Base-by-base conservation (phyloP, 306 rosid genomes). In the Lathyrus tuberosus region DNA sequence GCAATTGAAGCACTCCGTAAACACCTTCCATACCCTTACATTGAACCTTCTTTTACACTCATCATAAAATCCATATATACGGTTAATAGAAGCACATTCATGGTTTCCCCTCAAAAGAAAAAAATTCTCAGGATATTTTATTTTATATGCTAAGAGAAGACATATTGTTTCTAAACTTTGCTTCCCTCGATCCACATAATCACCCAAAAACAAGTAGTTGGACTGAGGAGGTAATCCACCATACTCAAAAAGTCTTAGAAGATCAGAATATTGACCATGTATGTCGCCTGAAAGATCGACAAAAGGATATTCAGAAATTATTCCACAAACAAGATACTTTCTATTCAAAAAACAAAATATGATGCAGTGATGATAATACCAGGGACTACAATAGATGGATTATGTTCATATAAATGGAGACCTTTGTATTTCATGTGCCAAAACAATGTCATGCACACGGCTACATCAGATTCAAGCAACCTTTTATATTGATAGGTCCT, bases 41-140 rank as follows among this genome's bases (percentile, higher is more conserved):
- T 91, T 88, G 76, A 88, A 91, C 73, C 97, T 83, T 70, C 97
- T 83, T 80, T 91, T 91, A 74, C 97, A 91, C 82, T 91, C 97
- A 26, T 91, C 97, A 71, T 86, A 91, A 79, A 91, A 91, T 74
- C 97, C 96, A 26, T 88, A 91, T 64, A 91, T 87, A 49, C 96
- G 96, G 79, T 88, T 91, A 79, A 91, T 85, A 16, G 97, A 86
- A 62, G 97, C 97, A 69, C 96, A 91, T 79, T 88, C 97, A 37
- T 91, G 96, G 78, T 88, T 88, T 53, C 86, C 86, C 76, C 86
- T 65, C 48, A 82, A 72, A 59, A 82, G 82, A 58, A 82, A 82
- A 65, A 82, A 78, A 26, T 82, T 82, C 52, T 82, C 83, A 14
- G 86, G 77, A 72, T 78, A 82, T 70, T 78, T 82, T 51, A 82